phyloP scores from a whole-genome alignment of 176 grass and related monocot genomes.

The Triticum urartu region DNA sequence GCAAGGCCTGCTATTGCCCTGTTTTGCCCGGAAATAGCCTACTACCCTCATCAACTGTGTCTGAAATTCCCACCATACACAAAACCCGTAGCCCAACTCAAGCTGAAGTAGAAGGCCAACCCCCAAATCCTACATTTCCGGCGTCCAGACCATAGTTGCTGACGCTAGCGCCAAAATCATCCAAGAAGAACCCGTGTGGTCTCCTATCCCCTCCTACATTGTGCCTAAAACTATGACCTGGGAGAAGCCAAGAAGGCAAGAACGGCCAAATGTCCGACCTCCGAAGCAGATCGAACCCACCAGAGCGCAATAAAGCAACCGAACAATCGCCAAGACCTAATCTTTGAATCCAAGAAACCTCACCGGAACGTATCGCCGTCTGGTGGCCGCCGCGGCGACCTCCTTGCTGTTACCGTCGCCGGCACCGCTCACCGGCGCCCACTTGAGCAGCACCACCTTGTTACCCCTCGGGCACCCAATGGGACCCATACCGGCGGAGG shows the following conservation, averaged over 20 bases:
- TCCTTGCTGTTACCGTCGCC: constrained; percentile 5
- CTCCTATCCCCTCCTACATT: neutral
- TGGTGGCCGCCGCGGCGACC: constrained; percentile 18
- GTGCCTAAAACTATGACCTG: neutral
- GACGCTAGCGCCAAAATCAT: neutral
- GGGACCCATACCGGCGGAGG: neutral
- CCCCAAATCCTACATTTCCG: neutral
- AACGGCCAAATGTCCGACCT: neutral
- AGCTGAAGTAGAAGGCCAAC: neutral
- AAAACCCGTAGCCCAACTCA: constrained; percentile 22
- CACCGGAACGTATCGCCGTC: constrained; percentile 73
- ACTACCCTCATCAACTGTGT: neutral
- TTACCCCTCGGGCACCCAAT: constrained; percentile 20
- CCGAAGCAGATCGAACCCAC: constrained; percentile 7
- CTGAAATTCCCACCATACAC: neutral
- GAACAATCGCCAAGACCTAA: neutral
- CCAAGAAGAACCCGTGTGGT: neutral
- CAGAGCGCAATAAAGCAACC: neutral
- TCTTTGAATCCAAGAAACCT: neutral
- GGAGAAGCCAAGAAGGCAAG: neutral
- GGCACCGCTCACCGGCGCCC: constrained; percentile 46
- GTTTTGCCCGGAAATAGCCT: neutral
- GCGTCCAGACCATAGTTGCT: neutral
- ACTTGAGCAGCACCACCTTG: constrained; percentile 69
- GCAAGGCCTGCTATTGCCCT: neutral